These are phyloP conservation scores for Tolypocladium sp. DNA, from an alignment of 2,329 filamentous ascomycete species.

Conservation along the genomic window DNA sequence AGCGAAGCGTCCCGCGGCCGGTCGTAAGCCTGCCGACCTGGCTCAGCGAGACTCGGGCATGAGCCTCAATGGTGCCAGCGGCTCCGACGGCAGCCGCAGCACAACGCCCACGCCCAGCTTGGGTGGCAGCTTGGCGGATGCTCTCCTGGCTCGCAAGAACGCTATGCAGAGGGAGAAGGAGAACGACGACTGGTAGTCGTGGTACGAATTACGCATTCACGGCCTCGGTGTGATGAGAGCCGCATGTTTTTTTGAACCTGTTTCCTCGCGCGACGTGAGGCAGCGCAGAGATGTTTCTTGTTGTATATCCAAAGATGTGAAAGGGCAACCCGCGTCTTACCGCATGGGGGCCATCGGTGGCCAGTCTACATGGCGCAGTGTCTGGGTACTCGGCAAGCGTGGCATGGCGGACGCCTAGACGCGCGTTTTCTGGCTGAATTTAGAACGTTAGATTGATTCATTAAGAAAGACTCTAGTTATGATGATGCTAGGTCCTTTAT, in stretches of 20 bases:
- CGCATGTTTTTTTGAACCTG: background rate
- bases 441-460: background rate
- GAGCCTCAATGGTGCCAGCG: conserved; percentile 49
- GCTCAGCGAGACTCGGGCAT: conserved; percentile 65
- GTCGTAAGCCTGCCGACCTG: conserved; percentile 61
- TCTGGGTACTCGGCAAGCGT: background rate
- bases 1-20: conserved; percentile 65
- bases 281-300: background rate
- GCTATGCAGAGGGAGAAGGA: conserved; percentile 64
- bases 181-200: conserved; percentile 57
- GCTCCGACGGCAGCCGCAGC: conserved; percentile 53
- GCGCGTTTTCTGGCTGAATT: background rate
- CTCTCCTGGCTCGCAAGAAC: conserved; percentile 65
- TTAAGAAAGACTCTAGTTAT: background rate
- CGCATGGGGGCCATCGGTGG: background rate
- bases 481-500: background rate
- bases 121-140: conserved; percentile 67
- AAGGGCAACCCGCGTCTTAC: background rate
- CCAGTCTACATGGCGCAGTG: background rate
- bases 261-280: background rate
- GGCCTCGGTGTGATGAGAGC: background rate
- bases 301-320: background rate
- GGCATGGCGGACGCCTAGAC: background rate
- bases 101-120: conserved; percentile 64
- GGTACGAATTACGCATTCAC: background rate